Evolutionary conservation across 306 rosid species (phyloP).

Genomic region (Carpinus viminea): DNA sequence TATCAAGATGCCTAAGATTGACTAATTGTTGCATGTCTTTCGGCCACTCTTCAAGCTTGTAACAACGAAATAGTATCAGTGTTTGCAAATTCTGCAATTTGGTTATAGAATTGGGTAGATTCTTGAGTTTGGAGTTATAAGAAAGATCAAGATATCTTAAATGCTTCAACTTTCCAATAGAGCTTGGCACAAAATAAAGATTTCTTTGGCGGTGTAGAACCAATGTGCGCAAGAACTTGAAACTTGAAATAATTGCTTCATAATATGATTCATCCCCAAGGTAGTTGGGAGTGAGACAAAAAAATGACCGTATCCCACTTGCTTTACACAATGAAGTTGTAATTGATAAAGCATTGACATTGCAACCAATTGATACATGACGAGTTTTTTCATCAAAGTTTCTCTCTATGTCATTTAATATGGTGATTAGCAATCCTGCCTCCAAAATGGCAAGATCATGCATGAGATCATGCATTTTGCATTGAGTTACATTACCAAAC

Average conservation of each 20-base stretch:
- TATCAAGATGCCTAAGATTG: conserved; percentile 23
- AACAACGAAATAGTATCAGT: background rate
- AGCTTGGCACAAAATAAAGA: no score
- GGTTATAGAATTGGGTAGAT: background rate
- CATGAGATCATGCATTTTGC: no score
- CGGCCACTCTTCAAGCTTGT: conserved; percentile 1
- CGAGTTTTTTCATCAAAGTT: background rate
- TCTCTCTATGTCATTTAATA: background rate
- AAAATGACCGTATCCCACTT: background rate
- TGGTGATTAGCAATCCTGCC: background rate
- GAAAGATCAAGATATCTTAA: conserved; percentile 4
- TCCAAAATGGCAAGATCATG: background rate
- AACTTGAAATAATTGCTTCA: background rate
- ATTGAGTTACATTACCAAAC: no score
- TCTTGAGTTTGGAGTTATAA: background rate
- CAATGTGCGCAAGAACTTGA: background rate
- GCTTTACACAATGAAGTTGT: background rate
- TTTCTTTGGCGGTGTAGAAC: background rate
- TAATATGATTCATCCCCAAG: no score
- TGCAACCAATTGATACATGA: background rate
- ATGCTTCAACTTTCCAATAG: background rate
- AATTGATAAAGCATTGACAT: no score
- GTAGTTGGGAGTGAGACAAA: no score
- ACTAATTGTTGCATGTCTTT: background rate
- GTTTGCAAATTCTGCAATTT: background rate